Base-by-base conservation (phyloP, 2,329 filamentous ascomycete species). In the Botrytis pseudocinerea region DNA sequence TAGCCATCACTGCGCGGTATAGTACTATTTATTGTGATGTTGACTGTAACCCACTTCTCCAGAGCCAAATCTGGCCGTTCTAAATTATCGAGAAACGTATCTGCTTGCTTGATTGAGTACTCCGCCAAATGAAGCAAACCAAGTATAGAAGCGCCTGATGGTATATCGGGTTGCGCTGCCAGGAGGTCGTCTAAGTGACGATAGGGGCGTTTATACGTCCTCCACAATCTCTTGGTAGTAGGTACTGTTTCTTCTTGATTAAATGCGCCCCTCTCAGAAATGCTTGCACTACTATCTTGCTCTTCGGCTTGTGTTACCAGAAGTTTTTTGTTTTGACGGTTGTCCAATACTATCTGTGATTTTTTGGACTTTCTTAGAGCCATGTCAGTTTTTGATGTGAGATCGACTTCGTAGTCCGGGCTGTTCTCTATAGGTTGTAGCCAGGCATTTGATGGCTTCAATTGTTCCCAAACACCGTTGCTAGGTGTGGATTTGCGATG, bases 61-160 rank as follows among this genome's bases (percentile, higher is more conserved):
- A 69, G 20, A 51, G 71, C 71, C 20, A 72, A 9, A 51, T 72
- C 71, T 54, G 44, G 71, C 28, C 64, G 40, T 14, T 72, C 63
- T 20, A 69, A 38, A 35, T 72, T 32, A 7, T 62, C 46, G 35
- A 69, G 28, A 42, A 69, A 69, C 2, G 51, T 60, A 28, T 72
- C 42, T 32, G 71, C 63, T 51, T 69, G 54, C 20, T 62, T 69
- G 18, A 42, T 51, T 1, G 51, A 51, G 28, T 28, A 61, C 2
- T 72, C 40, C 28, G 25, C 71, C 16, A 54, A 14, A 69, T 69
- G 51, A 48, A 72, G 64, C 28, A 69, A 40, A 1, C 63, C 71
- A 10, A n/a, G 32, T 16, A 69, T 32, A 2, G 63, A 69, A 18
- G 54, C 46, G 10, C 51, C 64, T 8, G 51, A 28, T 18, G 70